A percentile compares a stretch with the other conserved stretches of the same genome.
Conservation (phyloP, 306 rosid species). For the Rosa rugosa region DNA sequence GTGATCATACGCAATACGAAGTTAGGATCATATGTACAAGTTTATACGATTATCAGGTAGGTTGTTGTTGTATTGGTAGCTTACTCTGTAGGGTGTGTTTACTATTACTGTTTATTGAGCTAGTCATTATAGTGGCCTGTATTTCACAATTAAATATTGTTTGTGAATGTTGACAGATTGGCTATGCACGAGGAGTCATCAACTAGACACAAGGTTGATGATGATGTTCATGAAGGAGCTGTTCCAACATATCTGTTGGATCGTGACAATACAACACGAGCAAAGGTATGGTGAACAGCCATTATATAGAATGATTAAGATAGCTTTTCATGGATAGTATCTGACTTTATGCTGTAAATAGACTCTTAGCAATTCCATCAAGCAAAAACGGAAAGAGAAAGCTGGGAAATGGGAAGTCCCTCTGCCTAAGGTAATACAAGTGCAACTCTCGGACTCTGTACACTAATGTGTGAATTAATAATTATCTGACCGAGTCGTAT, state of each 20-base stretch:
- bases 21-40: not conserved
- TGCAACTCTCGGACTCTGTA: not conserved
- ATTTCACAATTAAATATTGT: not conserved
- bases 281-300: constrained; percentile 48
- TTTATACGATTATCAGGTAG: not conserved
- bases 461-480: not conserved
- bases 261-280: constrained; percentile 81
- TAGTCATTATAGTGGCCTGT: not conserved
- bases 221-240: constrained; percentile 80
- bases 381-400: constrained; percentile 94
- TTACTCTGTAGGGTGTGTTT: not conserved
- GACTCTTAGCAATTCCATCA: constrained; percentile 88
- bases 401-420: constrained; percentile 99
- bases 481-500: constrained; percentile 6
- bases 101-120: not conserved
- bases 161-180: constrained; percentile 46
- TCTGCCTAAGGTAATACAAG: constrained; percentile 66
- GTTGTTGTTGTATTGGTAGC: not conserved
- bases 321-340: not conserved
- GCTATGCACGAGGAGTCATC: constrained; percentile 88
- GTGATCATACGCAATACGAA: not conserved
- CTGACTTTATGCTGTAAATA: constrained; percentile 28
- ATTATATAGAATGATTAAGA: not conserved
- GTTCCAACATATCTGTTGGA: constrained; percentile 81
- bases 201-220: constrained; percentile 75